Conservation (phyloP, 192 early-diverging fungal genomes). For the Podila horticola region DNA sequence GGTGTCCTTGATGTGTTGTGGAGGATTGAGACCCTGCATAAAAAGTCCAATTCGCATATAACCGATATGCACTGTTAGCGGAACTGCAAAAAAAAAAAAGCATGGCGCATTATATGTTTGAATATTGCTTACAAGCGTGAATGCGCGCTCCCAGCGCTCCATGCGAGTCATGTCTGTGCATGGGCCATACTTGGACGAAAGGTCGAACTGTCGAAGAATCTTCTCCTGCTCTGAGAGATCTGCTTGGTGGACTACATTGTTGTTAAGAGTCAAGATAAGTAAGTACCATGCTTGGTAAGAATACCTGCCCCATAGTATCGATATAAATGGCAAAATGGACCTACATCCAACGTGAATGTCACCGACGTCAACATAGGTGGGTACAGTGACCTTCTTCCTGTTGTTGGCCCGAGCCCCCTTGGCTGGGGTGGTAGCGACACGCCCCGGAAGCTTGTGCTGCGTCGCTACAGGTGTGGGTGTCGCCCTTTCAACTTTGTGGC, state of each 20-base stretch:
- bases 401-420: background rate
- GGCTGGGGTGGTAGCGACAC: background rate
- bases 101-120: background rate
- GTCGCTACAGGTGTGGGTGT: background rate
- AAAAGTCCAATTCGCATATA: background rate
- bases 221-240: slow-evolving; percentile 30
- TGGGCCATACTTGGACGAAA: slow-evolving; percentile 37
- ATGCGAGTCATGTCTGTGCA: slow-evolving; percentile 41
- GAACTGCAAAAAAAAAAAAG: background rate
- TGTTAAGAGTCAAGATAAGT: background rate
- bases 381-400: background rate
- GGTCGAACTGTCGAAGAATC: slow-evolving; percentile 42
- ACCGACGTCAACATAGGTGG: slow-evolving; percentile 24
- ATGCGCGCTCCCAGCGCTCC: slow-evolving; percentile 47
- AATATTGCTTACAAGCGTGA: slow-evolving; percentile 14
- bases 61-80: background rate
- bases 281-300: too few species aligned
- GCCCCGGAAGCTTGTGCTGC: background rate
- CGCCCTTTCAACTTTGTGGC: background rate
- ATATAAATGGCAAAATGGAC: background rate
- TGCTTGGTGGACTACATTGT: slow-evolving; percentile 28
- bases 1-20: slow-evolving; percentile 35
- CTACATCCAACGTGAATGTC: slow-evolving; percentile 46
- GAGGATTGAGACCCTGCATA: slow-evolving; percentile 24
- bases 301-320: background rate